Evolutionary conservation across 2,329 filamentous ascomycete genomes (phyloP).

Genomic region (Calonectria pseudoturangicola): DNA sequence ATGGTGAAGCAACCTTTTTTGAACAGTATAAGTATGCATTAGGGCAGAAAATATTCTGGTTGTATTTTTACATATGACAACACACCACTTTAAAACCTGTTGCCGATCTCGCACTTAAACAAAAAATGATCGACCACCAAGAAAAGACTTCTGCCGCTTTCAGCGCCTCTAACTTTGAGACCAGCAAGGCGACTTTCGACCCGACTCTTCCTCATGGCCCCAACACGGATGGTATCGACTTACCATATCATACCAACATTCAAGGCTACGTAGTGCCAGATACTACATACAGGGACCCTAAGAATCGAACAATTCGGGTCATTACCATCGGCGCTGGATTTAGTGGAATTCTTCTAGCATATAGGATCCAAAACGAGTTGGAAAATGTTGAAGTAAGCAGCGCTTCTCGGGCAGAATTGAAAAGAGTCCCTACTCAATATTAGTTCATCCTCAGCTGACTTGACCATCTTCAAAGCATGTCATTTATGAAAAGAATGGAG

Average conservation of each 20-base stretch:
- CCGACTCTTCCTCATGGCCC: slow-evolving; percentile 2
- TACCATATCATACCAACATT: slow-evolving; percentile 9
- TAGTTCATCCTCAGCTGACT: background rate
- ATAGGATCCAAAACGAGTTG: slow-evolving; percentile 20
- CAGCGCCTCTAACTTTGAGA: background rate
- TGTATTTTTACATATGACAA: background rate
- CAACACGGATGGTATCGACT: slow-evolving; percentile 6
- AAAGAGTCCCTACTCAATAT: no score
- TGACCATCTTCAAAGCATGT: background rate
- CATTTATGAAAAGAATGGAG: slow-evolving; percentile 12
- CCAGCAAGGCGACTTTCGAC: background rate
- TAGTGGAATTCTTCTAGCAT: slow-evolving; percentile 2
- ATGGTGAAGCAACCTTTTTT: background rate
- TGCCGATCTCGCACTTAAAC: no score
- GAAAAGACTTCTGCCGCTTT: background rate
- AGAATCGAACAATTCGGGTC: slow-evolving; percentile 8
- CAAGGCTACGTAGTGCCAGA: background rate
- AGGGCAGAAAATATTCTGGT: no score
- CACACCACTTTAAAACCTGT: background rate
- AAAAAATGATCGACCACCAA: slow-evolving; percentile 11
- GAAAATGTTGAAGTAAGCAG: slow-evolving; percentile 3
- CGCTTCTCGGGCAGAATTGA: background rate
- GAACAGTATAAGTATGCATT: background rate
- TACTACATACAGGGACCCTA: slow-evolving; percentile 12
- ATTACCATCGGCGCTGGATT: slow-evolving; percentile 10